Base-by-base conservation (phyloP, 176 grass and related monocot species). In the Phyllostachys edulis region DNA sequence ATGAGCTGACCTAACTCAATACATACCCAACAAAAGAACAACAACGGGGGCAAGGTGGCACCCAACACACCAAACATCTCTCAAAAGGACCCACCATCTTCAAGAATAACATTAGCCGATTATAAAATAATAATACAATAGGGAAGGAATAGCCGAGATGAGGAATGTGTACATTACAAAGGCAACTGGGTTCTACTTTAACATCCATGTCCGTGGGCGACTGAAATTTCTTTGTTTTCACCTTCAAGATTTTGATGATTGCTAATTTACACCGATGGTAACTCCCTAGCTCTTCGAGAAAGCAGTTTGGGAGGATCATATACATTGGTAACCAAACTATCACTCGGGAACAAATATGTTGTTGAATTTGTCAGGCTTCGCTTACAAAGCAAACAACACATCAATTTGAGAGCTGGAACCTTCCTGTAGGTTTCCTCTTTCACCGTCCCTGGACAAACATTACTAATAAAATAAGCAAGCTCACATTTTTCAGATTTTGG, bases 361-460 rank as follows among this genome's bases (percentile, higher is more conserved):
- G 51, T 62, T 54, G 38, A 72, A 57, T 40, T 29, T 0, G 18
- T 90, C 80, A 87, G 85, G 74, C 29, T 89, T 85, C 41, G 45
- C 75, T 78, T 78, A 57, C 59, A 54, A 7, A 80, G 40, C 76
- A 85, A 62, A 75, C 80, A 41, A 47, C 42, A 83, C 80, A 86
- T 88, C 75, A 98, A 83, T 82, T 90, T 78, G 96, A 92, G 44
- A 98, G 82, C 80, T 95, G 93, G 81, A 98, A 92, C 63, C 91
- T 82, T 67, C 93, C 96, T 47, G 89, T 93, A 5, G 75, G 96
- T 89, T 86, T 93, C 83, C 88, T 95, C 93, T 95, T 98, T 92
- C 88, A 84, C 91, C 96, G 96, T 75, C 96, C 93, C 93, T 99
- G 81, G 77, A 83, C 49, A 85, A 65, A 6, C 51, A 1, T 54